Evolutionary conservation across 495 filamentous ascomycete genomes (phyloP), one percentile per base, ranked within the genome.

Genomic region (Hypoxylon intermedium): DNA sequence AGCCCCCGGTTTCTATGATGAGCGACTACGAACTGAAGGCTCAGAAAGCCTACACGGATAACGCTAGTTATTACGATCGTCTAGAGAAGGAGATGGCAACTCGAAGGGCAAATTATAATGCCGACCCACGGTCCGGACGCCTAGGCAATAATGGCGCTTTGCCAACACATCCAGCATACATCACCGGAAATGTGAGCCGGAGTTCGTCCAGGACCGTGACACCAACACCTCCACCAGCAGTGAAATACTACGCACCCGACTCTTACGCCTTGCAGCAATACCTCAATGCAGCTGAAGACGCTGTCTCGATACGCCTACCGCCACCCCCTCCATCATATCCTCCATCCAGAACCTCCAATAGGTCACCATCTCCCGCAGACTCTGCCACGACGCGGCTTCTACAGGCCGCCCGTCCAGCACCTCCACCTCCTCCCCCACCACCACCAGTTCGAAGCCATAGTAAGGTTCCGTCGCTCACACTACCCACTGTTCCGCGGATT

Each of bases 141-240:
- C n/a, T n/a, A n/a, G n/a, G n/a, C n/a, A n/a, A n/a, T n/a, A n/a
- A n/a, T n/a, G 67, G 49, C 58, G 69, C 69, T 16, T 71, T 79
- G 59, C 78, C 77, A n/a, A 72, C 75, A 4, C 78, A 80, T 44
- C 77, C 77, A 11, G 78, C 78, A n/a, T 81, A 81, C 53, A 67
- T 80, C 15, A 75, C 78, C 1, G 60, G 60, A 7, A 63, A 71
- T 2, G 41, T 73, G 12, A 74, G 76, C 31, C 67, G 77, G 1
- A 69, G 63, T 16, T 43, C 45, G 2, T 50, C 69, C n/a, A 41
- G 65, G 33, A 54, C 51, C 9, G 50, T 15, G 18, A 54, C 65
- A 18, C 60, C 53, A 33, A 66, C 36, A 34, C 63, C 47, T 1
- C 65, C 61, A 23, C 52, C 40, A 30, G 20, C 51, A 15, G 24